Percentiles rank a stretch among this genome's conserved stretches.
phyloP scores from a whole-genome alignment of 129 eudicot species.

The Solidago caesia region DNA sequence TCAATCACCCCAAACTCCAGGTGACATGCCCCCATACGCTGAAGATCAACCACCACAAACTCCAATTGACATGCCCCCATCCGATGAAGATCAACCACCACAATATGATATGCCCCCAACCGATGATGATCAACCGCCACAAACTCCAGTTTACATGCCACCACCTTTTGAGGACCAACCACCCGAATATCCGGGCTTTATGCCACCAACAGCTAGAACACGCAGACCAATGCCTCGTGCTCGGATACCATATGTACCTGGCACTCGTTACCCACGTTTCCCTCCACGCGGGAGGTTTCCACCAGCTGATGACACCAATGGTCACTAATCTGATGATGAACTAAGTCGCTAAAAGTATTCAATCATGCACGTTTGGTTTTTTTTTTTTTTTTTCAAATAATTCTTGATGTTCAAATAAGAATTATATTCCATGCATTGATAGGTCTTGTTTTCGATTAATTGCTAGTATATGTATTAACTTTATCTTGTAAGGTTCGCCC shows the following conservation, averaged over 20 bases:
- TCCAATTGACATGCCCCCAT: background rate
- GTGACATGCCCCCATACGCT: background rate
- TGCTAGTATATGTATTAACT: background rate
- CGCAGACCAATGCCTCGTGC: constrained; percentile 9
- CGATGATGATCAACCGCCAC: background rate
- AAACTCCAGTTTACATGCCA: background rate
- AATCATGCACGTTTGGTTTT: background rate
- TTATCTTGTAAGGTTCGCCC: background rate
- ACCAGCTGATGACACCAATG: constrained; percentile 2
- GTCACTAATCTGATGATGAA: constrained; percentile 5
- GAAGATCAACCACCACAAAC: background rate
- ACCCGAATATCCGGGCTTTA: background rate
- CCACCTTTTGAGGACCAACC: background rate
- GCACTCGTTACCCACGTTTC: constrained; percentile 11
- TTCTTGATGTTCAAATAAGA: background rate
- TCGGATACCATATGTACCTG: constrained; percentile 12
- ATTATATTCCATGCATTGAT: background rate
- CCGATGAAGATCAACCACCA: background rate
- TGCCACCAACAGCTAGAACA: background rate
- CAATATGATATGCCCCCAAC: background rate
- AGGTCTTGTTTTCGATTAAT: background rate
- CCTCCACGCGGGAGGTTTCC: constrained; percentile 13
- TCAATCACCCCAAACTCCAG: background rate
- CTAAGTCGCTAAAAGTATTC: background rate
- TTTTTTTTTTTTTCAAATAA: background rate